Evolutionary conservation across 495 filamentous ascomycete species (phyloP).

Genomic region (Aeminium ludgeri): DNA sequence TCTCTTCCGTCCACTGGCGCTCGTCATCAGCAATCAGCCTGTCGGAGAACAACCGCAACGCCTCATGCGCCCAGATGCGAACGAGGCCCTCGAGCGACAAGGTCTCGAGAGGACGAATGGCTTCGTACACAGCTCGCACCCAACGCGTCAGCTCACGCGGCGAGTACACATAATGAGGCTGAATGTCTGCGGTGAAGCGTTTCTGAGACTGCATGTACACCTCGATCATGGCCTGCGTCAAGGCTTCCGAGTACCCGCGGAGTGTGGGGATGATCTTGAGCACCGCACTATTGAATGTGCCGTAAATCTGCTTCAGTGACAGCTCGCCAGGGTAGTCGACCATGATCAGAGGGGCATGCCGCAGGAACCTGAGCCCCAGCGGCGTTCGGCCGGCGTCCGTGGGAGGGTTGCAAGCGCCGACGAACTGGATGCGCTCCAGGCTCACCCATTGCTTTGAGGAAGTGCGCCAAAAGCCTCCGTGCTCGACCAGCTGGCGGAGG

Average conservation of each 20-base stretch:
- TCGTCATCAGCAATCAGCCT: conserved; percentile 87
- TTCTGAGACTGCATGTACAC: conserved; percentile 89
- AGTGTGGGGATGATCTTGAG: conserved; percentile 92
- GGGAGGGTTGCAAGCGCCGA: conserved; percentile 97
- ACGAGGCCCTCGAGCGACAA: conserved; percentile 82
- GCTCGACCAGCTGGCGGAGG: conserved; percentile 88
- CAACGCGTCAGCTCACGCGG: conserved; percentile 94
- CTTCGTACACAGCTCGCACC: conserved; percentile 94
- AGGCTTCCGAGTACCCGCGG: conserved; percentile 81
- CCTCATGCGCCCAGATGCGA: conserved; percentile 96
- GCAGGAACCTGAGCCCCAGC: conserved; percentile 80
- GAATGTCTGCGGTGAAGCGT: conserved; percentile 85
- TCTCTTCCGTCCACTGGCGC: conserved; percentile 82
- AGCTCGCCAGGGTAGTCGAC: conserved; percentile 95
- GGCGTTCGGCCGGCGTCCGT: conserved; percentile 93
- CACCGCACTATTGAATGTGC: conserved; percentile 91
- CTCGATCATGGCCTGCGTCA: conserved; percentile 95
- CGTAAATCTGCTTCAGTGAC: conserved; percentile 90
- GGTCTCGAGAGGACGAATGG: conserved; percentile 77
- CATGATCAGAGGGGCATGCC: conserved; percentile 94
- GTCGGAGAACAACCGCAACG: conserved; percentile 89
- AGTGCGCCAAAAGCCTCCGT: conserved; percentile 97
- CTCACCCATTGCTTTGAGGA: conserved; percentile 96
- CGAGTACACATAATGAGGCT: conserved; percentile 97
- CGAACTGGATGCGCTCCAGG: conserved; percentile 94